Evolutionary conservation across 108 stramenopile genomes (phyloP).

Genomic region (Asterionellopsis glacialis): DNA sequence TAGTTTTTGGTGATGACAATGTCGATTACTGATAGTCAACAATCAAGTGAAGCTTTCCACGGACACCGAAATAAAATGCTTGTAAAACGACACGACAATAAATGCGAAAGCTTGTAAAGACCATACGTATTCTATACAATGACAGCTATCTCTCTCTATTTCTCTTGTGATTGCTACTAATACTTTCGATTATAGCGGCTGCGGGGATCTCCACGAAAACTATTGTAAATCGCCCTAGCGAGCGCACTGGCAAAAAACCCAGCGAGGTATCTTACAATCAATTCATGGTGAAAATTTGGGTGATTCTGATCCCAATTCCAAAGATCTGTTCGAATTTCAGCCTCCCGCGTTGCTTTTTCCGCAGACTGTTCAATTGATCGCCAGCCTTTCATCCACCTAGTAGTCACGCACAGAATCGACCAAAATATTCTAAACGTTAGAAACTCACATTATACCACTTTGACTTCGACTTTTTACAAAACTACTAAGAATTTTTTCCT

Average conservation of each 20-base stretch:
- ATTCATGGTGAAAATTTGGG: constrained; percentile 79
- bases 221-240: constrained; percentile 46
- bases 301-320: constrained; percentile 55
- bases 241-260: constrained; percentile 61
- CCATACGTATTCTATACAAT: no score
- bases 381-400: constrained; percentile 29
- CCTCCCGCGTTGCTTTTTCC: constrained; percentile 50
- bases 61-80: no score
- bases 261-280: constrained; percentile 63
- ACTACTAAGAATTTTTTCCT: neutral
- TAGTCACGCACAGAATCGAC: neutral
- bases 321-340: constrained; percentile 65
- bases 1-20: no score
- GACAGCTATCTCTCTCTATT: no score
- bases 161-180: no score
- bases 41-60: no score
- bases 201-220: constrained; percentile 4
- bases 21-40: no score
- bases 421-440: neutral
- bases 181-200: no score
- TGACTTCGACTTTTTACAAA: no score
- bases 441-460: neutral
- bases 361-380: constrained; percentile 38
- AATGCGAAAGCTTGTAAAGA: no score
- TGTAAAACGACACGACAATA: no score